Conservation (phyloP, 2,329 filamentous ascomycete genomes). For the Pseudocercospora fuligena region DNA sequence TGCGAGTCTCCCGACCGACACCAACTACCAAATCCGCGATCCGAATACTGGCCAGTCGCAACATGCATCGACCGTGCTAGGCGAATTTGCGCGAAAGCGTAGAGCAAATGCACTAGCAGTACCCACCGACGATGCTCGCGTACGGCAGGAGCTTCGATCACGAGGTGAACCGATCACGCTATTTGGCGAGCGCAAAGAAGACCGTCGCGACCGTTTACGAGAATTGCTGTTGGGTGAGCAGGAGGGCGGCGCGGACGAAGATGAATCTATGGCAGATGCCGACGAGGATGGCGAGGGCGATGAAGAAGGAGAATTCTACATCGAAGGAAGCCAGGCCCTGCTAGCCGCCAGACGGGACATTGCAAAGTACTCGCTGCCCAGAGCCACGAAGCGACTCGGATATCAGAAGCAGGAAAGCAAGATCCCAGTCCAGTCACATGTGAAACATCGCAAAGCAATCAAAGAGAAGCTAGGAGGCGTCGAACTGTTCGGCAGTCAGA, state of each 20-base stretch:
- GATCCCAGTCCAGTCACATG: constrained; percentile 85
- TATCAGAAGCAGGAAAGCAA: constrained; percentile 80
- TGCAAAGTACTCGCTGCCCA: constrained; percentile 79
- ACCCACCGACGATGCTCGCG: constrained; percentile 88
- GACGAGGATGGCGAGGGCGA: constrained; percentile 61
- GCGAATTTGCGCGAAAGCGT: constrained; percentile 89
- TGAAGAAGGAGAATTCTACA: constrained; percentile 94
- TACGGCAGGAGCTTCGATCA: constrained; percentile 79
- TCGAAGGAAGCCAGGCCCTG: constrained; percentile 75
- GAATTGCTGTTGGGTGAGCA: constrained; percentile 74
- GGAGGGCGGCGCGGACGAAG: constrained; percentile 59
- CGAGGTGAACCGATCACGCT: constrained; percentile 92
- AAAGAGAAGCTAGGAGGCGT: constrained; percentile 83
- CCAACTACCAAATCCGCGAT: constrained; percentile 80
- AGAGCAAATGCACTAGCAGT: constrained; percentile 87
- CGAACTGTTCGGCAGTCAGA: constrained; percentile 92
- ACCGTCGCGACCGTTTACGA: constrained; percentile 83
- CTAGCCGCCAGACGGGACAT: constrained; percentile 78
- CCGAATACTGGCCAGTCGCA: constrained; percentile 71
- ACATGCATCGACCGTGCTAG: constrained; percentile 81
- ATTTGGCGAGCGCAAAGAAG: constrained; percentile 86
- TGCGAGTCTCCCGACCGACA: constrained; percentile 71
- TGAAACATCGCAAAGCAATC: constrained; percentile 87
- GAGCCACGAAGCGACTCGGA: constrained; percentile 75
- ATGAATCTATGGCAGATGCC: constrained; percentile 66